These are phyloP conservation scores for Malus hybrid DNA, from an alignment of 331 rosid genomes.

Conservation along the genomic window DNA sequence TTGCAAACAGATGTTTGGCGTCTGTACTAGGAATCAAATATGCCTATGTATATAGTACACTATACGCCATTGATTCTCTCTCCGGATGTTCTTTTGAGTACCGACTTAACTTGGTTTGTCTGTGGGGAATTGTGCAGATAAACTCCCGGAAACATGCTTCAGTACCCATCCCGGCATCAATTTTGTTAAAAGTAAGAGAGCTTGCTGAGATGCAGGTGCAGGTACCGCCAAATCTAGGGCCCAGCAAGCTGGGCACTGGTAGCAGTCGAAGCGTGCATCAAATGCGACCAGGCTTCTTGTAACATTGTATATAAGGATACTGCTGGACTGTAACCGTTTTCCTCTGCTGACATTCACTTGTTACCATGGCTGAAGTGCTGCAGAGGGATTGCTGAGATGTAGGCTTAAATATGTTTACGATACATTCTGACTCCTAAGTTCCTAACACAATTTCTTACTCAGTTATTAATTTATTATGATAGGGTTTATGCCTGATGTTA, in stretches of 20 bases:
- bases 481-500: neutral
- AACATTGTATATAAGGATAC: slow-evolving; percentile 49
- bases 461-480: neutral
- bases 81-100: neutral
- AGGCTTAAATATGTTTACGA: neutral
- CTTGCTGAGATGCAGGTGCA: slow-evolving; percentile 86
- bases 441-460: neutral
- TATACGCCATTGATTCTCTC: neutral
- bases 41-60: neutral
- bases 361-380: neutral
- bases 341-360: neutral
- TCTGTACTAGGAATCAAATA: neutral
- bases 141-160: slow-evolving; percentile 75
- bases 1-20: neutral
- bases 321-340: slow-evolving; percentile 10
- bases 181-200: slow-evolving; percentile 72
- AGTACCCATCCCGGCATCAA: slow-evolving; percentile 64
- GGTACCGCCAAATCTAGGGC: slow-evolving; percentile 48
- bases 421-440: neutral
- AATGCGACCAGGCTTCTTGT: slow-evolving; percentile 56
- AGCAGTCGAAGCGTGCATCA: slow-evolving; percentile 27
- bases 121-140: slow-evolving; percentile 30
- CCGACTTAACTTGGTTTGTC: neutral
- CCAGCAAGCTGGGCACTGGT: slow-evolving; percentile 37
- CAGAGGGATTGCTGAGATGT: slow-evolving; percentile 10